Conservation (phyloP, 805 yeast species). For the Schizosaccharomyces cryophilus region DNA sequence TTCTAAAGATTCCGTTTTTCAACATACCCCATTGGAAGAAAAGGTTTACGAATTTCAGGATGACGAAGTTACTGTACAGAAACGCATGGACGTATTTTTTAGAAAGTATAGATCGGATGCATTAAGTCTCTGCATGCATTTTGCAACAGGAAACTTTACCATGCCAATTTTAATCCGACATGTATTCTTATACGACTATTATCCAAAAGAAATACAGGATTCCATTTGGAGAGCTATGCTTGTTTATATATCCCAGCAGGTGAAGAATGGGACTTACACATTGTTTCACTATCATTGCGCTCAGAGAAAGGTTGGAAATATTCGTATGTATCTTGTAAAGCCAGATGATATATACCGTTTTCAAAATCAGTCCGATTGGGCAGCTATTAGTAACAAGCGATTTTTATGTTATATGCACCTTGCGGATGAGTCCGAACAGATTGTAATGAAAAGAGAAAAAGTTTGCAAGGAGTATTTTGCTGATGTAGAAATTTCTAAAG, state of each 20-base stretch:
- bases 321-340: background rate
- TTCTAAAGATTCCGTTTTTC: background rate
- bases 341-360: background rate
- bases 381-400: background rate
- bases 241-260: background rate
- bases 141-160: background rate
- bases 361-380: background rate
- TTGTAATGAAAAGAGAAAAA: background rate
- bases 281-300: background rate
- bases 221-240: background rate
- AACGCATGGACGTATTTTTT: background rate
- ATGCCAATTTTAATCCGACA: background rate
- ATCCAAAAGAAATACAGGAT: background rate
- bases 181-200: background rate
- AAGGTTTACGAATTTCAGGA: background rate
- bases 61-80: background rate
- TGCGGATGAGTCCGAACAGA: background rate
- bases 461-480: background rate
- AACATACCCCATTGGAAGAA: background rate
- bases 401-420: background rate
- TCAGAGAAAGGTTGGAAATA: background rate
- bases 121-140: background rate
- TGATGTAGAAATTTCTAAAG: background rate
- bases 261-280: background rate
- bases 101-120: background rate